Base-by-base conservation (phyloP, 805 yeast species). In the Kodamaea hsintzibuensis region DNA sequence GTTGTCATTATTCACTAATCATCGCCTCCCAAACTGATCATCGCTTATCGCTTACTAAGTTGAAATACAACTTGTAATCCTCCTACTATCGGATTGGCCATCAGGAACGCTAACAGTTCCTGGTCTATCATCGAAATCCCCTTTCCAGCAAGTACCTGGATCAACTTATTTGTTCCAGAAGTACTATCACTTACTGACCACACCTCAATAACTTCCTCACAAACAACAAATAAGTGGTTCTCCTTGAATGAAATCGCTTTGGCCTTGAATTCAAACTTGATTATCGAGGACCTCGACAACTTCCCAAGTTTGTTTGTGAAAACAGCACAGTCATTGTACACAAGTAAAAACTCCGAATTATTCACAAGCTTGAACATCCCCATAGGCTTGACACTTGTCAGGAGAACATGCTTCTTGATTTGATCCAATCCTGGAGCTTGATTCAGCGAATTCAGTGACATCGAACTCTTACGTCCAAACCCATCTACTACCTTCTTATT, bases 141-240 rank as follows among this genome's bases (percentile, higher is more conserved):
- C 63, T 85, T 86, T 18, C 93, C 93, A 2, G 84, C 80, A 42
- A 90, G 77, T 3, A 89, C 86, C 65, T 90, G 96, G 18, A 81
- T 74, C 10, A 86, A 79, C 37, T 79, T 79, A 52, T 71, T 76
- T 9, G 79, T 56, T 3, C 78, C 77, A 16, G 68, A 69, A 16
- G 77, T 76, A 50, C 70, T 68, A 55, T 75, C 79, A 45, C 79
- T 78, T 22, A 86, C 71, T 37, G 83, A 78, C 73, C 91, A 83
- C 2, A 90, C 76, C 62, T 90, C 96, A 7, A 89, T 75, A 47
- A 85, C 78, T 58, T 88, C 91, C 17, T 84, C 84, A 42, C 86
- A 83, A 27, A 83, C 78, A 3, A 87, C 52, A 42, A 75, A 67
- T 13, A 76, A 59, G 52, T 71, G 62, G 55, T 74, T 72, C 43